Base-by-base conservation (phyloP, 306 rosid genomes). In the Hippophae rhamnoides region DNA sequence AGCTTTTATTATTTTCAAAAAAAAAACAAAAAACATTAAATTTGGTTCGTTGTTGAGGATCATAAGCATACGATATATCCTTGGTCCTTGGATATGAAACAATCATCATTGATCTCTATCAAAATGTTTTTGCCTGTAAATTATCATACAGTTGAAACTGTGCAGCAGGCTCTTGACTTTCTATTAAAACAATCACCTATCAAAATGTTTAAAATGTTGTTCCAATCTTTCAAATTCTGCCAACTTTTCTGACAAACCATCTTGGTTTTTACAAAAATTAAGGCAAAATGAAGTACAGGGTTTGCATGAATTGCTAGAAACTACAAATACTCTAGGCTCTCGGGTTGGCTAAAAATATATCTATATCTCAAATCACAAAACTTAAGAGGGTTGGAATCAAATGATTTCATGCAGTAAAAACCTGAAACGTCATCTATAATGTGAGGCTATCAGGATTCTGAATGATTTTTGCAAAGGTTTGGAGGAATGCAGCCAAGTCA, bases 391-490 rank as follows among this genome's bases (percentile, higher is more conserved):
- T 18, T 43, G 18, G 44, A 47, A 61, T 55, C 43, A 54, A 60
- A 63, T 41, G 42, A 45, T 59, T 58, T 68, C 41, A 43, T 68
- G 43, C 42, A 46, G 11, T 31, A 43, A 54, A 67, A 59, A 65
- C 71, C 68, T 53, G 74, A 65, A 61, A 62, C 72, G 63, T 45
- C 63, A 47, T 69, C 85, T 83, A 89, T 71, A 89, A 77, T 55
- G 95, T 85, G 71, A 89, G 78, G 83, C 89, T 79, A 69, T 83
- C 97, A 13, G 97, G 95, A 70, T 83, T 76, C 78, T 89, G 85
- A 61, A 85, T 64, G 27, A 89, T 77, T 76, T 85, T 85, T 59
- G 90, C 82, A 78, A 89, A 85, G 13, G 95, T 83, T 76, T 79
- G 73, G 57, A 85, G 89, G 83, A 89, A 89, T 67, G 86, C 86